Percentiles rank a stretch among this genome's conserved stretches.
Conservation (phyloP, 2,329 filamentous ascomycete species). For the Fusarium fracticaudum region DNA sequence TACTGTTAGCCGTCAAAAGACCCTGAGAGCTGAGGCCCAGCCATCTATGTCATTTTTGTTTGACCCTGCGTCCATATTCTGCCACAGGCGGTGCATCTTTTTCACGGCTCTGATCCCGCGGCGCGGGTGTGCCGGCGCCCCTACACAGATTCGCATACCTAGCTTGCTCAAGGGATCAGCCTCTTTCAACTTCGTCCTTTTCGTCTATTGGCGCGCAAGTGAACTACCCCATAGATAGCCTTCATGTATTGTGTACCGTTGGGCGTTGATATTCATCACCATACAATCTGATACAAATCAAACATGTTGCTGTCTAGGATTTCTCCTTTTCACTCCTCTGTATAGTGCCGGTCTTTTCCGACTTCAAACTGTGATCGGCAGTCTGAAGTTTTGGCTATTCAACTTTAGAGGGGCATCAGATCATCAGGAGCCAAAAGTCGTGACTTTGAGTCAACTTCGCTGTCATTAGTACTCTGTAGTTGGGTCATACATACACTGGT, state of each 20-base stretch:
- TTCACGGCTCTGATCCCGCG: background rate
- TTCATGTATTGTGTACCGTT: background rate
- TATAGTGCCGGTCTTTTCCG: background rate
- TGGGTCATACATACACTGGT: background rate
- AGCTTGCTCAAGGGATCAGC: conserved; percentile 19
- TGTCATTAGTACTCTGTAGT: background rate
- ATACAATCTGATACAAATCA: conserved; percentile 14
- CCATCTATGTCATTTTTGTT: conserved; percentile 24
- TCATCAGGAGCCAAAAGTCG: background rate
- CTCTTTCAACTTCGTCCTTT: background rate
- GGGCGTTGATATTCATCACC: background rate
- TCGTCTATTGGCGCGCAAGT: conserved; percentile 32
- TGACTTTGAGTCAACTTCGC: background rate
- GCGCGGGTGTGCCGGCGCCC: background rate
- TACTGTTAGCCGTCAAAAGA: conserved; percentile 22
- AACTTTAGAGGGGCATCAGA: background rate
- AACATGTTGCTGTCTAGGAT: conserved; percentile 16
- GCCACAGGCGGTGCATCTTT: background rate
- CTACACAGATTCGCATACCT: conserved; percentile 8
- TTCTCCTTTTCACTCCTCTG: background rate
- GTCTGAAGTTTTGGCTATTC: background rate
- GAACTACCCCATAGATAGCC: background rate
- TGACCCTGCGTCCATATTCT: conserved; percentile 1
- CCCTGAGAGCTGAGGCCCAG: conserved; percentile 24
- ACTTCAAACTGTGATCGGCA: conserved; percentile 11